Conservation (phyloP, 2,329 filamentous ascomycete species). For the Chaetoscypha palmicola region DNA sequence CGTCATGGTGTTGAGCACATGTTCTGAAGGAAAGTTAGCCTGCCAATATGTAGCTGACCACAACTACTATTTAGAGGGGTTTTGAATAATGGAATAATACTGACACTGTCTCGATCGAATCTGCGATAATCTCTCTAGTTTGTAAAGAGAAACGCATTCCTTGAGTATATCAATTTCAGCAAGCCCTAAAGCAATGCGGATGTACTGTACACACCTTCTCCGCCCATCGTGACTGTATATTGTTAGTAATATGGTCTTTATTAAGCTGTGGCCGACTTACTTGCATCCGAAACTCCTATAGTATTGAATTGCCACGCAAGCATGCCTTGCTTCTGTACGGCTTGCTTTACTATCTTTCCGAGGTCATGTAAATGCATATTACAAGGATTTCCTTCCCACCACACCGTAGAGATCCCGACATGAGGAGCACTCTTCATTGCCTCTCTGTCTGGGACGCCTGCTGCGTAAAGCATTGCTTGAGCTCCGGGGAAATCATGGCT, state of each 20-base stretch:
- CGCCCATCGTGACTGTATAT: slow-evolving; percentile 88
- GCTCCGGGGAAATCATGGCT: slow-evolving; percentile 85
- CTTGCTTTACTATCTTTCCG: slow-evolving; percentile 78
- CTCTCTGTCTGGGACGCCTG: slow-evolving; percentile 74
- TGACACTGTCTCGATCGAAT: slow-evolving; percentile 87
- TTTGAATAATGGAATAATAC: slow-evolving; percentile 31
- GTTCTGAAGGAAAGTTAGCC: too few species aligned
- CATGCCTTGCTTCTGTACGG: slow-evolving; percentile 76
- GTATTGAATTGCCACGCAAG: slow-evolving; percentile 52
- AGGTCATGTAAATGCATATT: slow-evolving; percentile 66
- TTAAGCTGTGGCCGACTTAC: slow-evolving; percentile 1
- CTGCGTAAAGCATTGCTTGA: slow-evolving; percentile 93
- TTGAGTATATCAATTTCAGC: slow-evolving; percentile 35
- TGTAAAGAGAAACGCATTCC: slow-evolving; percentile 93
- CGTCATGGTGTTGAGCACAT: slow-evolving; percentile 61
- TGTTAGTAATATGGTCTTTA: neutral
- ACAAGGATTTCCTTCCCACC: slow-evolving; percentile 93
- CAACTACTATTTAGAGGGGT: neutral
- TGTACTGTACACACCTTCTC: slow-evolving; percentile 55
- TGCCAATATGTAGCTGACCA: too few species aligned
- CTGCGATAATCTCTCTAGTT: slow-evolving; percentile 84
- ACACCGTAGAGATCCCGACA: slow-evolving; percentile 43
- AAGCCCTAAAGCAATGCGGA: too few species aligned
- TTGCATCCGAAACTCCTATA: slow-evolving; percentile 56
- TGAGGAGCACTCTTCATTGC: slow-evolving; percentile 88